Base-by-base conservation (phyloP, 2,329 filamentous ascomycete species). In the Alternaria conjuncta region DNA sequence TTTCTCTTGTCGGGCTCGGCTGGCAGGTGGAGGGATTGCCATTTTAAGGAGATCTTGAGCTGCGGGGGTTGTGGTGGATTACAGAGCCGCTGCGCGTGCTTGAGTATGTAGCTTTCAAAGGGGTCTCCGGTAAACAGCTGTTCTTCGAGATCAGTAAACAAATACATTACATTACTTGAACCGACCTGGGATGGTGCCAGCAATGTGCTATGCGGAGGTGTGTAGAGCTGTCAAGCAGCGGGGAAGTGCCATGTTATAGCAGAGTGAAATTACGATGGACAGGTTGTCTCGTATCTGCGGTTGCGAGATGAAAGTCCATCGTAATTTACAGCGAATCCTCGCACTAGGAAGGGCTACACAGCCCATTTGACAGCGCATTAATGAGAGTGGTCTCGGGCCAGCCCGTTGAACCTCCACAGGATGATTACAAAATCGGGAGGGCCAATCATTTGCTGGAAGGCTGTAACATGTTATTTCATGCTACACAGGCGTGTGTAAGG, bases 41-140 rank as follows among this genome's bases (percentile, higher is more conserved):
- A 55, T 59, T 64, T 71, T 66, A 53, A 57, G 64, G 63, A 61
- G 68, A 63, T 67, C 60, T 69, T 66, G 64, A 67, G 66, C 63
- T 69, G 64, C 68, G 65, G 71, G 68, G 53, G 64, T 69, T 69
- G 65, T 61, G 59, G 54, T 62, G 61, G 64, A 54, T 58, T 36
- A 63, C 30, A 61, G 63, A 74, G 70, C 75, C 75, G 75, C 75
- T 78, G 75, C 64, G 75, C 75, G 75, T 72, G 74, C 74, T 73
- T 66, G 62, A 65, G 68, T 60, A 41, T 70, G 45, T 55, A 55
- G 61, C 50, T 77, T 73, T 75, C 66, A 56, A 64, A 69, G 66
- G 60, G 68, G 64, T 71, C 68, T 73, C 63, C 66, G 61, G 68
- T 69, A 65, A 61, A 55, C 47, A 66, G 61, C 57, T 60, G 36